Conservation (phyloP, 768 basidiomycete species). For the Lactarius indigo region DNA sequence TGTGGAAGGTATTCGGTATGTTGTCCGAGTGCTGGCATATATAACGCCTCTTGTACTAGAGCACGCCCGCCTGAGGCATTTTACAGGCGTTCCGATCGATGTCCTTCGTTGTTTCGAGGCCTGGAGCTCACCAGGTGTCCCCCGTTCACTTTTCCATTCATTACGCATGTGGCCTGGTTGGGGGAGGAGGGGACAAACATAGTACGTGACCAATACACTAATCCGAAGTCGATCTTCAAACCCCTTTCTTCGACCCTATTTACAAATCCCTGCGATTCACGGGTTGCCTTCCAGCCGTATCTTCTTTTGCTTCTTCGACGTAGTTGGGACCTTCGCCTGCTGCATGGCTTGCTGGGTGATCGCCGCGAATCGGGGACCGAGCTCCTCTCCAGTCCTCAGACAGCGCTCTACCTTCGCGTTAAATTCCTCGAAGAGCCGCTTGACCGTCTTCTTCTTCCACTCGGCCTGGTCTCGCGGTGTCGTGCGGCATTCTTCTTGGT, state of each 20-base stretch:
- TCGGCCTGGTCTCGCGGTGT: neutral
- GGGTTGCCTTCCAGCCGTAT: neutral
- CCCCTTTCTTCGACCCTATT: neutral
- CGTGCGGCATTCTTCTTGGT: neutral
- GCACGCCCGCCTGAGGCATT: neutral
- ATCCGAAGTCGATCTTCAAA: neutral
- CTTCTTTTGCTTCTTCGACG: neutral
- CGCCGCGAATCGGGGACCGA: neutral
- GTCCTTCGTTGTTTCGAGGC: neutral
- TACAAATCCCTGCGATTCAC: neutral
- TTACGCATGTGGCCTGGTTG: neutral
- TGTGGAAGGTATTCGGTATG: neutral
- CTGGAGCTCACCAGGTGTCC: neutral
- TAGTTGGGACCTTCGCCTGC: neutral
- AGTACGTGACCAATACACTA: neutral
- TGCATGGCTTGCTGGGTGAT: neutral
- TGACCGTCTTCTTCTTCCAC: neutral
- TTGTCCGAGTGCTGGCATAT: neutral
- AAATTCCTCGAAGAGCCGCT: neutral
- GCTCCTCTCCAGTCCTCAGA: neutral
- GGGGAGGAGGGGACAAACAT: neutral
- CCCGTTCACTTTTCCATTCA: neutral
- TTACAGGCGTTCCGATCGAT: neutral
- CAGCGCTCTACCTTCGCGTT: fast-evolving
- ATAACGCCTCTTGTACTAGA: neutral